These are phyloP conservation scores for Trichophyton rubrum DNA, from an alignment of 2,329 filamentous ascomycete genomes.

Conservation along the genomic window DNA sequence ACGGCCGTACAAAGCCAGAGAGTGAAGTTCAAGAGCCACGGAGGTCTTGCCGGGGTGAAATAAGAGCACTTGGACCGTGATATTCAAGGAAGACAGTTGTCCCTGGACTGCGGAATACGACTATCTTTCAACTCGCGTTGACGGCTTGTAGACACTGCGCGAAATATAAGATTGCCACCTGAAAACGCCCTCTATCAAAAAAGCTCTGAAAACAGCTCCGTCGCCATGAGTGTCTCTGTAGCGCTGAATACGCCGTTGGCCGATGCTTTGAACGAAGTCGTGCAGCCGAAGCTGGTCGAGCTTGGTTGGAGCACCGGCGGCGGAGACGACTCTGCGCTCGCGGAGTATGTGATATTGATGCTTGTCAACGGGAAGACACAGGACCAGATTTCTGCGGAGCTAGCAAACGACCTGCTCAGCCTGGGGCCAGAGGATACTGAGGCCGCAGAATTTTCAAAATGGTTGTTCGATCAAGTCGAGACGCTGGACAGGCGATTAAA, in stretches of 20 bases:
- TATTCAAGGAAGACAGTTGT: too few species aligned
- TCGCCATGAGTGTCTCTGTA: slow-evolving; percentile 62
- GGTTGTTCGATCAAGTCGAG: slow-evolving; percentile 85
- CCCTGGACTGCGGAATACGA: not conserved
- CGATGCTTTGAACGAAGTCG: slow-evolving; percentile 64
- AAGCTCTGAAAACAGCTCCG: not conserved
- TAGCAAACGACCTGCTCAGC: slow-evolving; percentile 74
- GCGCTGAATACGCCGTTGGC: slow-evolving; percentile 69
- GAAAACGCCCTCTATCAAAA: not conserved
- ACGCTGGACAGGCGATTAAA: slow-evolving; percentile 52
- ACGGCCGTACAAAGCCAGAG: not conserved
- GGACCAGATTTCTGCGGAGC: slow-evolving; percentile 74
- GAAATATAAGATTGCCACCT: not conserved
- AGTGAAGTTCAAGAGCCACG: not conserved
- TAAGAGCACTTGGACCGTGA: too few species aligned
- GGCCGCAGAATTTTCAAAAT: slow-evolving; percentile 71
- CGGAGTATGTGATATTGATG: slow-evolving; percentile 97
- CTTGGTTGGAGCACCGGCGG: slow-evolving; percentile 80
- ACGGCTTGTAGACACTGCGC: not conserved
- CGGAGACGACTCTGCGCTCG: slow-evolving; percentile 67
- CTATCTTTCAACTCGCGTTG: not conserved
- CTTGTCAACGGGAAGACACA: slow-evolving; percentile 89
- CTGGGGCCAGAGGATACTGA: slow-evolving; percentile 71
- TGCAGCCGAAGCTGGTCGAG: slow-evolving; percentile 85
- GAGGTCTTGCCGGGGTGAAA: too few species aligned